Percentiles rank a stretch among this genome's conserved stretches.
These are phyloP conservation scores for Leishmania mexicana DNA, from an alignment of 208 protist genomes.

Conservation along the genomic window DNA sequence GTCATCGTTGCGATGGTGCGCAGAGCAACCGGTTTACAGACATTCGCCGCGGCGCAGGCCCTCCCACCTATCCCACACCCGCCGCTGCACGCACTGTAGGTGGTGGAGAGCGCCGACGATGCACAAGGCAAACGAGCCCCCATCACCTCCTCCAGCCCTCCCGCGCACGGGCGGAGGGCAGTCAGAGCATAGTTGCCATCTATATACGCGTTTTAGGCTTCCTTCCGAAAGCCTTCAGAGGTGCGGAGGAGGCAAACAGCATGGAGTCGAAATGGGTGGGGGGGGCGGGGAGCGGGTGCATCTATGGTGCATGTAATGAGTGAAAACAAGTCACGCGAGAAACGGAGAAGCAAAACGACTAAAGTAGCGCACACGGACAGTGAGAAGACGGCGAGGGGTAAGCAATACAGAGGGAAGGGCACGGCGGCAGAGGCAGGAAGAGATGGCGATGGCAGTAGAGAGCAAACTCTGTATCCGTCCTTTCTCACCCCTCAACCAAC, in stretches of 20 bases:
- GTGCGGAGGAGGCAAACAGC: neutral
- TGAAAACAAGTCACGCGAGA: neutral
- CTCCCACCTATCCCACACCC: neutral
- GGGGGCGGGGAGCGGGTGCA: neutral
- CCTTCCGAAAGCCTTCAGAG: neutral
- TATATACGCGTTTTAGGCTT: neutral
- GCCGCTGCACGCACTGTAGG: neutral
- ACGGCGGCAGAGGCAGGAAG: too few species aligned
- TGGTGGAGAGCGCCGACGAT: neutral
- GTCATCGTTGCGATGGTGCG: neutral
- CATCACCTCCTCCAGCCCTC: neutral
- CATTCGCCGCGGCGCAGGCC: neutral
- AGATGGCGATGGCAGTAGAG: neutral
- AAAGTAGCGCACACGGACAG: neutral
- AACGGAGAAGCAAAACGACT: neutral
- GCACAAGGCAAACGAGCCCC: neutral
- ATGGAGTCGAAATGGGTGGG: neutral
- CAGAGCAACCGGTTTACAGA: neutral
- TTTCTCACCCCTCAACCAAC: neutral
- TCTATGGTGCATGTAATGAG: neutral
- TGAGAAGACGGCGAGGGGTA: neutral
- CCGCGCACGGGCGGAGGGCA: neutral
- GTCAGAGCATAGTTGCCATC: neutral
- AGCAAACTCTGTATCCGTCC: neutral
- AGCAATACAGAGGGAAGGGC: neutral